These are phyloP conservation scores for Tuber aestivum DNA, from an alignment of 495 filamentous ascomycete genomes.

Conservation along the genomic window DNA sequence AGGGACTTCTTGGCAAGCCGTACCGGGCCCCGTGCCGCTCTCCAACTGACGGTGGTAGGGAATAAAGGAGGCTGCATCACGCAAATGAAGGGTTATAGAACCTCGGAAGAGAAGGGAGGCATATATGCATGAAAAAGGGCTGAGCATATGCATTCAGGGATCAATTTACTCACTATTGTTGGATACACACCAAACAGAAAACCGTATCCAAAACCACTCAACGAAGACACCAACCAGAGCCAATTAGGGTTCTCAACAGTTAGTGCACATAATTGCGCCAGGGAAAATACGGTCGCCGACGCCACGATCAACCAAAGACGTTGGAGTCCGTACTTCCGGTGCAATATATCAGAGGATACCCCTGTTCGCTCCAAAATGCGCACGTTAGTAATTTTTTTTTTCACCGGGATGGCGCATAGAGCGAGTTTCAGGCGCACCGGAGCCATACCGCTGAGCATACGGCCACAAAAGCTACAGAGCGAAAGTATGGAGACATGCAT, in stretches of 20 bases:
- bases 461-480: constrained; percentile 72
- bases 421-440: background rate
- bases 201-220: constrained; percentile 87
- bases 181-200: constrained; percentile 94
- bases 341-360: constrained; percentile 81
- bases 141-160: background rate
- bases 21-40: constrained; percentile 11
- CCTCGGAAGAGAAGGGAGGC: constrained; percentile 4
- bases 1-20: constrained; percentile 11
- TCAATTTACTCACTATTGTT: constrained; percentile 59
- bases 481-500: constrained; percentile 92
- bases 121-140: background rate
- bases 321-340: constrained; percentile 57
- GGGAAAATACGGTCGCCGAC: constrained; percentile 68
- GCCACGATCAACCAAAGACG: constrained; percentile 84
- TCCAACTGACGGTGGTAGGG: background rate
- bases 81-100: background rate
- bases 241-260: constrained; percentile 72
- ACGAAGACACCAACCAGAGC: constrained; percentile 68
- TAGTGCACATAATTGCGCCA: constrained; percentile 73
- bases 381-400: constrained; percentile 1
- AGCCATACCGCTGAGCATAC: constrained; percentile 63
- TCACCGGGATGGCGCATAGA: background rate
- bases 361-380: constrained; percentile 47
- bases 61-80: background rate